Evolutionary conservation across 768 basidiomycete species (phyloP).

Genomic region (Psilocybe sp.): DNA sequence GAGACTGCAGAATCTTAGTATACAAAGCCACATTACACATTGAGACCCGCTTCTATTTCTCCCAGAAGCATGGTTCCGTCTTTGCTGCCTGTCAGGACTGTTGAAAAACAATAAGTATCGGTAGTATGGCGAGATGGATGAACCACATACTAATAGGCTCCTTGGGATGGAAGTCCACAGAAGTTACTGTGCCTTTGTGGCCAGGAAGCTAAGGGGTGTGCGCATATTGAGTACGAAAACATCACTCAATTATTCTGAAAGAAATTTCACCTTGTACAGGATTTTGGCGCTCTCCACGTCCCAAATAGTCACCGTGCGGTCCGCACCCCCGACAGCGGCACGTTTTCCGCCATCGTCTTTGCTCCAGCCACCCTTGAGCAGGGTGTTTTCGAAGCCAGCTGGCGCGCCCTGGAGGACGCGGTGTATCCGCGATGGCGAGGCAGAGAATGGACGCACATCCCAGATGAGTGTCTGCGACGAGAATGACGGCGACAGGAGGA

Average conservation of each 20-base stretch:
- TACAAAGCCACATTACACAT: constrained; percentile 27
- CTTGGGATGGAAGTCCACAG: constrained; percentile 95
- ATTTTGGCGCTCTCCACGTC: constrained; percentile 76
- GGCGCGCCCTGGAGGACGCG: constrained; percentile 80
- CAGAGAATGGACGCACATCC: constrained; percentile 92
- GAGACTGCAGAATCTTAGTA: too few relatives aligned
- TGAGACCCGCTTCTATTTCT: constrained; percentile 73
- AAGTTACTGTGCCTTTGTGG: constrained; percentile 93
- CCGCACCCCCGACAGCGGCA: constrained; percentile 87
- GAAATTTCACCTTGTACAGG: constrained; percentile 65
- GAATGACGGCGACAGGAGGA: constrained; percentile 86
- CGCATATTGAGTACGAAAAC: not conserved
- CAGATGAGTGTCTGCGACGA: constrained; percentile 89
- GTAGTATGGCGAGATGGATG: not conserved
- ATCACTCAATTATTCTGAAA: not conserved
- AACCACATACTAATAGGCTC: constrained; percentile 82
- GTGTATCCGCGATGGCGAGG: constrained; percentile 78
- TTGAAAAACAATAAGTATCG: not conserved
- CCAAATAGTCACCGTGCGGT: constrained; percentile 85
- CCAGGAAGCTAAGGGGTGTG: constrained; percentile 68
- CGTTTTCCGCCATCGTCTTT: constrained; percentile 77
- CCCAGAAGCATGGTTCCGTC: constrained; percentile 91
- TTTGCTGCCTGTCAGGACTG: constrained; percentile 90
- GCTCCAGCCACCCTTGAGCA: constrained; percentile 88
- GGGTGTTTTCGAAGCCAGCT: constrained; percentile 89